Conservation (phyloP, 2,329 filamentous ascomycete species). For the Pseudogymnoascus sp. region DNA sequence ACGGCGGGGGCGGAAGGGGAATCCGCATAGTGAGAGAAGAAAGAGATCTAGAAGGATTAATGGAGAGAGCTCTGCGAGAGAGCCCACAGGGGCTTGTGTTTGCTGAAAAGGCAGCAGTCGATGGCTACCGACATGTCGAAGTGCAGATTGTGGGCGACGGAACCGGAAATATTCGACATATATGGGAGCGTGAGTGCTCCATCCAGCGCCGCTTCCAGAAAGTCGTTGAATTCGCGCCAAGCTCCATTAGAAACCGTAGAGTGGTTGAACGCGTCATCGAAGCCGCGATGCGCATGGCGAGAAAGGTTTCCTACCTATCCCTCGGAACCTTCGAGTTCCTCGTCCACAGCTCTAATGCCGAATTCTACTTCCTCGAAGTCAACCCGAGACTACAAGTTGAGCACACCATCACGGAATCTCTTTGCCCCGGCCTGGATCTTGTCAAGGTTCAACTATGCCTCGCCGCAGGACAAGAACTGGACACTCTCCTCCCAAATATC, state of each 20-base stretch:
- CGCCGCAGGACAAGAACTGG: slow-evolving; percentile 27
- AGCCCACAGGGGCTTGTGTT: slow-evolving; percentile 50
- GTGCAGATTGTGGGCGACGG: slow-evolving; percentile 60
- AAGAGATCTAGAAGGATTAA: slow-evolving; percentile 42
- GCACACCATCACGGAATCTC: slow-evolving; percentile 28
- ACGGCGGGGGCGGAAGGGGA: slow-evolving; percentile 58
- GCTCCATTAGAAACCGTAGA: slow-evolving; percentile 47
- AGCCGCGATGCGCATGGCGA: slow-evolving; percentile 44
- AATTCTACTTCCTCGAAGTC: slow-evolving; percentile 32
- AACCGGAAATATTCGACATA: slow-evolving; percentile 44
- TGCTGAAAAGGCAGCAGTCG: slow-evolving; percentile 48
- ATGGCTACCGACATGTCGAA: slow-evolving; percentile 57
- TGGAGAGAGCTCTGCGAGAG: slow-evolving; percentile 50
- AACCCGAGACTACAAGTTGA: slow-evolving; percentile 26
- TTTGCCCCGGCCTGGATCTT: slow-evolving; percentile 29
- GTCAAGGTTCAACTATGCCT: slow-evolving; percentile 29
- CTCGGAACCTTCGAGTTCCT: slow-evolving; percentile 59
- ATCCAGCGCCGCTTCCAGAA: slow-evolving; percentile 62
- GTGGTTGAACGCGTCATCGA: slow-evolving; percentile 26
- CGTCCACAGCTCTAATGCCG: slow-evolving; percentile 37
- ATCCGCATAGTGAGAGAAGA: slow-evolving; percentile 44
- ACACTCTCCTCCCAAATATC: slow-evolving; percentile 25
- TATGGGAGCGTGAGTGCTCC: slow-evolving; percentile 60
- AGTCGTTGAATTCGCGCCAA: slow-evolving; percentile 61
- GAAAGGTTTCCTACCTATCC: slow-evolving; percentile 46